Evolutionary conservation across 257 asterid genomes (phyloP).

Genomic region (Gentiana dahurica): DNA sequence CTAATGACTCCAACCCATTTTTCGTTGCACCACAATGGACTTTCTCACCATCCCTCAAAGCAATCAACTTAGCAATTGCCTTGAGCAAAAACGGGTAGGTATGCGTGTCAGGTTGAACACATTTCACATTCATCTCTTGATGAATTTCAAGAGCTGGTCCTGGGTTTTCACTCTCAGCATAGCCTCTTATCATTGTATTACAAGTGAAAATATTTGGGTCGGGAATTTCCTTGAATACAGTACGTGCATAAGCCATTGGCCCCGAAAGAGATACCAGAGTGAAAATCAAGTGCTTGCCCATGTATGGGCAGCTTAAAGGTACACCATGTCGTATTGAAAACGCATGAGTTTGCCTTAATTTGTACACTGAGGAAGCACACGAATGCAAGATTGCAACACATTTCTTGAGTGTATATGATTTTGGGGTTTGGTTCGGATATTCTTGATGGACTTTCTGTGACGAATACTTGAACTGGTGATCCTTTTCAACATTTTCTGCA

Average conservation of each 20-base stretch:
- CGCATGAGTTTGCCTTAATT: constrained; percentile 58
- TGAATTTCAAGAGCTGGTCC: constrained; percentile 46
- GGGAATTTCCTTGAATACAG: constrained; percentile 42
- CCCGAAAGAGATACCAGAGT: constrained; percentile 42
- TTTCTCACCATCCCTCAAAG: constrained; percentile 56
- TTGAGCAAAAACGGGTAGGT: constrained; percentile 74
- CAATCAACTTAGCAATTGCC: constrained; percentile 49
- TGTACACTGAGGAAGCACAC: constrained; percentile 51
- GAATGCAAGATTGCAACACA: constrained; percentile 65
- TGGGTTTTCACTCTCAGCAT: constrained; percentile 72
- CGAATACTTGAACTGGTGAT: not conserved
- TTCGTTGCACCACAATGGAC: constrained; percentile 46
- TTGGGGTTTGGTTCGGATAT: constrained; percentile 9
- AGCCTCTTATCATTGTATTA: constrained; percentile 78
- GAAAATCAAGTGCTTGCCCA: constrained; percentile 66
- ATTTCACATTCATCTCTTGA: constrained; percentile 24
- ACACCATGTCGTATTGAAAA: constrained; percentile 61
- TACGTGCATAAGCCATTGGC: constrained; percentile 58
- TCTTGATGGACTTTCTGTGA: constrained; percentile 1
- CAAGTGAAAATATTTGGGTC: constrained; percentile 62
- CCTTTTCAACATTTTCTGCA: not conserved
- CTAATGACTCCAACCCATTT: constrained; percentile 62
- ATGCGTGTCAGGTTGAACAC: constrained; percentile 46
- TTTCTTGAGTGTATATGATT: constrained; percentile 42
- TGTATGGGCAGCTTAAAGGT: constrained; percentile 36